Base-by-base conservation (phyloP, 768 basidiomycete species). In the Mycena galericulata region DNA sequence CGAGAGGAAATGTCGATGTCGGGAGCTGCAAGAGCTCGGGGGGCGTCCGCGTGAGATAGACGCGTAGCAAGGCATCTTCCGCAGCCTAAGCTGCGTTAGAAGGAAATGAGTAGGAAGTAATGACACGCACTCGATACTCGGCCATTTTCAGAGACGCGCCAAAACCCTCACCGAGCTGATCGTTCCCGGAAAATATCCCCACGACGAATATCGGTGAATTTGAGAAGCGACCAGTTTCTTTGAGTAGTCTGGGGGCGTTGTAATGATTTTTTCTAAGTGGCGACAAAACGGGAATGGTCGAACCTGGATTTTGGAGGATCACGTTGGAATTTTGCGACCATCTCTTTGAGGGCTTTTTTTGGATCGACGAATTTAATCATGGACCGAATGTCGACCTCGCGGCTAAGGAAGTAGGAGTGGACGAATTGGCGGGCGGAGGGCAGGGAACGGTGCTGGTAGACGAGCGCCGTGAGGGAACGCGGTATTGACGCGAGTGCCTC, bases 111-210 rank as follows among this genome's bases (percentile, higher is more conserved):
- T 34, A 18, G 41, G 50, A 68, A 30, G 32, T 55, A n/a, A 41
- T 11, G 15, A n/a, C 59, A 54, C 29, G 24, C 79, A 95, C 96
- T 64, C 97, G 85, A 81, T 88, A 97, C 80, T 98, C 96, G 18
- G 96, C 96, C 97, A 99, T 99, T 78, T 89, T 91, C 61, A 98
- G 81, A 3, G 94, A 96, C 72, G 89, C 92, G 58, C 98, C 98
- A 75, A 97, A 95, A 17, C 97, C 96, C 80, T 99, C 97, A 7
- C 97, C 95, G 2, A 99, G 88, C 79, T 98, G 89, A 77, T 89
- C 94, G 65, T 80, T 84, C 43, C 90, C 95, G 26, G 90, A 94
- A 78, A 88, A 99, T 66, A 98, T 92, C 20, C 96, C 98, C n/a
- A 97, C 92, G n/a, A 98, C 92, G 78, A 93, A 99, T 41, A 97